Base-by-base conservation (phyloP, 345 rosid genomes). In the Acer saccharum region DNA sequence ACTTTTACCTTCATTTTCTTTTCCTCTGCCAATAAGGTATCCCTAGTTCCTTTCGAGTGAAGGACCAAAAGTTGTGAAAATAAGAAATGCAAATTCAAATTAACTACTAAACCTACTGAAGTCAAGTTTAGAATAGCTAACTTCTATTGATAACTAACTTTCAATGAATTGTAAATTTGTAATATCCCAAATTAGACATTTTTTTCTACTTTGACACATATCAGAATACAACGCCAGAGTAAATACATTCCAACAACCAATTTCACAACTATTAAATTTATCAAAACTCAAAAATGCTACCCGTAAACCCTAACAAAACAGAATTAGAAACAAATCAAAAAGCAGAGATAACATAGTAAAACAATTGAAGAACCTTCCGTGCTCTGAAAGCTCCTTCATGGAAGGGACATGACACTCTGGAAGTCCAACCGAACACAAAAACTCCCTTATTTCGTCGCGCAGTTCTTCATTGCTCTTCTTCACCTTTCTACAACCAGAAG, bases 391-490 rank as follows among this genome's bases (percentile, higher is more conserved):
- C 80, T 94, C 99, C 86, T 94, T 96, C 79, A 80, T 66, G 54
- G 98, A 85, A 2, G 98, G 99, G 14, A 94, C 89, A 82, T 91
- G 91, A 66, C 81, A 89, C 58, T 83, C 75, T 7, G 97, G 93
- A 80, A 94, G 85, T 46, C 95, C 97, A 77, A 83, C 87, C 69
- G 79, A 80, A 54, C 87, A 79, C n/a, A 91, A 68, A 76, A 96
- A 89, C 78, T 88, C 92, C 83, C 82, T 76, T 35, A 96, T 83
- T 66, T 94, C 97, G 73, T 80, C 76, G 74, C 89, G 84, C 27
- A 96, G 90, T 88, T 96, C 93, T 77, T 76, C 90, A 79, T 90
- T 82, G 81, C 94, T 96, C 90, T 89, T 90, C 71, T 89, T 90
- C 71, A 88, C 91, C 85, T 85, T 94, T 83, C 91, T 90, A 66